A percentile compares a stretch with the other conserved stretches of the same genome.
phyloP scores from a whole-genome alignment of 1,139 yeast genomes.

The Debaryomyces robertsiae region DNA sequence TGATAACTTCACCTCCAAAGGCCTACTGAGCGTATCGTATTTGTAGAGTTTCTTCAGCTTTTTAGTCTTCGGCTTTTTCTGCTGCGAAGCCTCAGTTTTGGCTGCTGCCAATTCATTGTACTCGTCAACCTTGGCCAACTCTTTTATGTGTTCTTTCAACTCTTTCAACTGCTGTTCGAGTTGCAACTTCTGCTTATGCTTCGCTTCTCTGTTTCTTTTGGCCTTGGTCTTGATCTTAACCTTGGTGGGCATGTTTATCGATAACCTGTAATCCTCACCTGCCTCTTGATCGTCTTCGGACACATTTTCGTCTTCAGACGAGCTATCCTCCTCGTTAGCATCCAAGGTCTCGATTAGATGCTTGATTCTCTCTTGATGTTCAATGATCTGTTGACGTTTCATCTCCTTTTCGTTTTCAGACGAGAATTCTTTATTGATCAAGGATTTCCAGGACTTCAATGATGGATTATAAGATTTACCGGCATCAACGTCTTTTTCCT shows the following conservation, averaged over 20 bases:
- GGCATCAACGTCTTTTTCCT: slow-evolving; percentile 50
- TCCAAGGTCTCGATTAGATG: slow-evolving; percentile 63
- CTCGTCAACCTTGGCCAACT: slow-evolving; percentile 59
- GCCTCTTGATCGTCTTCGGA: slow-evolving; percentile 28
- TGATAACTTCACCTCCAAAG: slow-evolving; percentile 83
- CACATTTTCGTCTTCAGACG: slow-evolving; percentile 48
- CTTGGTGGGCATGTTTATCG: slow-evolving; percentile 71
- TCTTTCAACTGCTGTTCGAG: slow-evolving; percentile 61
- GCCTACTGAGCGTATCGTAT: slow-evolving; percentile 60
- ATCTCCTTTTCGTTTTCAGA: slow-evolving; percentile 70
- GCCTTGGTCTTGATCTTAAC: slow-evolving; percentile 75
- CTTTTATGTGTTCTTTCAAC: slow-evolving; percentile 56
- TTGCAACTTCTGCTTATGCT: slow-evolving; percentile 61
- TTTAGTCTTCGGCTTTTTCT: slow-evolving; percentile 25
- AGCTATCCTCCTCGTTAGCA: slow-evolving; percentile 53
- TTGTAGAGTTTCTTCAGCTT: slow-evolving; percentile 47
- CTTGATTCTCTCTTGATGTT: slow-evolving; percentile 64
- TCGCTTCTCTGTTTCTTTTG: slow-evolving; percentile 71
- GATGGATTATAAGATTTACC: slow-evolving; percentile 96
- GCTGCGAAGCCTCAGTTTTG: slow-evolving; percentile 20
- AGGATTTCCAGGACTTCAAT: slow-evolving; percentile 75
- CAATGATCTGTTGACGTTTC: slow-evolving; percentile 58
- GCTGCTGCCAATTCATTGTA: slow-evolving; percentile 43
- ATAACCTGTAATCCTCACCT: slow-evolving; percentile 44
- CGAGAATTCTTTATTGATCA: slow-evolving; percentile 67